Percentiles rank a stretch among this genome's conserved stretches.
Evolutionary conservation across 148 eudicot species (phyloP).

Genomic region (Chenopodium suecicum): DNA sequence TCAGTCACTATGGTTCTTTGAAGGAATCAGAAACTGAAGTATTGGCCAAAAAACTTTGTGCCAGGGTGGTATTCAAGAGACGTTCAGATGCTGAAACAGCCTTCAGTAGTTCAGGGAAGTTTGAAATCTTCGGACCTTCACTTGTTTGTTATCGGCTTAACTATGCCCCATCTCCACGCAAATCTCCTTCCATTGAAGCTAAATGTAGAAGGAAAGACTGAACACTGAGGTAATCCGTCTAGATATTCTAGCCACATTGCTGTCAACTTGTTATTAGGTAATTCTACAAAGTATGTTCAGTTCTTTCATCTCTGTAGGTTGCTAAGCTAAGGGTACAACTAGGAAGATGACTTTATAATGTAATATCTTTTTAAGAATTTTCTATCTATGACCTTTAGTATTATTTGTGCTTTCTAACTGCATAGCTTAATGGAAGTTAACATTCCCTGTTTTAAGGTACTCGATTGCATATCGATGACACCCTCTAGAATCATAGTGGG

Average conservation of each 20-base stretch:
- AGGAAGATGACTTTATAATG: not conserved
- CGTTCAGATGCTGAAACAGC: constrained; percentile 72
- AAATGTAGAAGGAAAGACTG: constrained; percentile 34
- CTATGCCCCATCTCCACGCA: constrained; percentile 38
- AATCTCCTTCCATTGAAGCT: constrained; percentile 34
- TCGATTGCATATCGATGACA: not conserved
- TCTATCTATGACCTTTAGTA: not conserved
- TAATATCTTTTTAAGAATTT: not conserved
- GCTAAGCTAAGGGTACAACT: not conserved
- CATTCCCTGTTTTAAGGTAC: not conserved
- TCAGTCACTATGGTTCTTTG: constrained; percentile 59
- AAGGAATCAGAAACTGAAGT: constrained; percentile 54
- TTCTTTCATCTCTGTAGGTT: not conserved
- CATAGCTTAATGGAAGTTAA: not conserved
- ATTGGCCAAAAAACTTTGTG: constrained; percentile 52
- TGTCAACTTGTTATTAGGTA: constrained; percentile 17
- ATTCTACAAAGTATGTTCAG: not conserved
- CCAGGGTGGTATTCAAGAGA: constrained; percentile 67
- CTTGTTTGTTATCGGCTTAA: constrained; percentile 62
- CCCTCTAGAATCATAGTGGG: not conserved
- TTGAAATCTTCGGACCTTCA: constrained; percentile 61
- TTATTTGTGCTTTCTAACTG: not conserved
- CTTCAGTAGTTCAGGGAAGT: constrained; percentile 75
- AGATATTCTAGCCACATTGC: constrained; percentile 13
- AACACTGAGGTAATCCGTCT: constrained; percentile 27